phyloP scores from a whole-genome alignment of 1,139 yeast species.

The Scheffersomyces parashehatae region DNA sequence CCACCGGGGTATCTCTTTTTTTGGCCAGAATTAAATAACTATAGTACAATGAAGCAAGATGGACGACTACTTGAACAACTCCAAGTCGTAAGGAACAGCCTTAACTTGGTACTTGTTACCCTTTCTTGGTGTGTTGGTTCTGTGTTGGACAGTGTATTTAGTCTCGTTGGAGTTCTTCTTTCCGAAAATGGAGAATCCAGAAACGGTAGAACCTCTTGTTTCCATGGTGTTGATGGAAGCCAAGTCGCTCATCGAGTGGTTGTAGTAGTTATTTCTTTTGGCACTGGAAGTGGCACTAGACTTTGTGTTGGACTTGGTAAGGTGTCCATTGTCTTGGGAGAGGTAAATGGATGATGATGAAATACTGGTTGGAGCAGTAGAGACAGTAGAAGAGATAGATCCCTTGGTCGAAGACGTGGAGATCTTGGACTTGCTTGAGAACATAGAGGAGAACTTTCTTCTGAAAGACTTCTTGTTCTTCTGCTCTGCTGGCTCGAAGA shows the following conservation, averaged over 20 bases:
- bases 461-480: not conserved
- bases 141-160: constrained; percentile 7
- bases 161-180: constrained; percentile 7
- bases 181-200: constrained; percentile 36
- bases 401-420: constrained; percentile 5
- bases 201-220: constrained; percentile 24
- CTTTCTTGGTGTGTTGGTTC: constrained; percentile 7
- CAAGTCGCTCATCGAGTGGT: constrained; percentile 20
- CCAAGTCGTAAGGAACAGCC: constrained; percentile 17
- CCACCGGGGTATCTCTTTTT: no score
- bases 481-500: constrained; percentile 11
- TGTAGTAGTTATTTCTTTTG: constrained; percentile 2
- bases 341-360: constrained; percentile 2
- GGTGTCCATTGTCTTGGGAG: no score
- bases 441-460: constrained; percentile 22
- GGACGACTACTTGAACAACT: constrained; percentile 1
- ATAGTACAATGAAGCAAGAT: not conserved
- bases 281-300: constrained; percentile 4
- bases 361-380: constrained; percentile 1
- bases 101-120: constrained; percentile 20
- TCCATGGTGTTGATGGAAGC: constrained; percentile 31
- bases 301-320: no score
- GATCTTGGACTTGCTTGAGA: constrained; percentile 22
- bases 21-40: not conserved
- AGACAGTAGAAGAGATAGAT: constrained; percentile 4